Conservation (phyloP, 2,329 filamentous ascomycete genomes). For the Aureobasidium pullulans region DNA sequence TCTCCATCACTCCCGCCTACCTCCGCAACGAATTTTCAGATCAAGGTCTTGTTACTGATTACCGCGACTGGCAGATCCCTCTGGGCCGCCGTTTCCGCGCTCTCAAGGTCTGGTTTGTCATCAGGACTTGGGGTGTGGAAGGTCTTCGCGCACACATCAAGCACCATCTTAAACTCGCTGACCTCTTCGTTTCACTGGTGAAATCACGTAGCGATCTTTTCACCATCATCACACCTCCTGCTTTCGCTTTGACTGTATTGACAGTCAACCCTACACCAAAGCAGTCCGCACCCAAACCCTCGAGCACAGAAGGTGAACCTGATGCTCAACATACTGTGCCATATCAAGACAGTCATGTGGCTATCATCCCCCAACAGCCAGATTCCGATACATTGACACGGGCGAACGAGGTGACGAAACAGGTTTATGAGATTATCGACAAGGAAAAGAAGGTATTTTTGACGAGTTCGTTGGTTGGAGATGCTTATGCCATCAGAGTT, state of each 20-base stretch:
- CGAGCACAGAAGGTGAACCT: conserved; percentile 17
- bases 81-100: conserved; percentile 81
- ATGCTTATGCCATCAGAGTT: conserved; percentile 71
- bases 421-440: conserved; percentile 70
- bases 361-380: conserved; percentile 23
- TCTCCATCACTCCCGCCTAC: conserved; percentile 74
- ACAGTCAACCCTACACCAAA: conserved; percentile 46
- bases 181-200: conserved; percentile 59
- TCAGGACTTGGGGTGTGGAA: conserved; percentile 70
- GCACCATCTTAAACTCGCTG: conserved; percentile 60
- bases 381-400: conserved; percentile 41
- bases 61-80: conserved; percentile 95
- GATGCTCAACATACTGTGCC: conserved; percentile 21
- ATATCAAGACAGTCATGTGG: conserved; percentile 22
- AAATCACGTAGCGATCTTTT: conserved; percentile 60
- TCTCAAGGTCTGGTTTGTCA: conserved; percentile 92
- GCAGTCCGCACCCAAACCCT: conserved; percentile 14
- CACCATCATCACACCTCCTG: conserved; percentile 63
- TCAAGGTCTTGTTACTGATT: conserved; percentile 80
- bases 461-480: conserved; percentile 67
- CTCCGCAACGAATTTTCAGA: conserved; percentile 76
- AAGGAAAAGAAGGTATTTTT: conserved; percentile 70
- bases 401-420: conserved; percentile 62
- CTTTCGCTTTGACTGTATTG: conserved; percentile 74
- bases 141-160: conserved; percentile 69